Percentiles rank a stretch among this genome's conserved stretches.
Evolutionary conservation across 352 stramenopile species (phyloP).

Genomic region (Phytopythium ostracodes): DNA sequence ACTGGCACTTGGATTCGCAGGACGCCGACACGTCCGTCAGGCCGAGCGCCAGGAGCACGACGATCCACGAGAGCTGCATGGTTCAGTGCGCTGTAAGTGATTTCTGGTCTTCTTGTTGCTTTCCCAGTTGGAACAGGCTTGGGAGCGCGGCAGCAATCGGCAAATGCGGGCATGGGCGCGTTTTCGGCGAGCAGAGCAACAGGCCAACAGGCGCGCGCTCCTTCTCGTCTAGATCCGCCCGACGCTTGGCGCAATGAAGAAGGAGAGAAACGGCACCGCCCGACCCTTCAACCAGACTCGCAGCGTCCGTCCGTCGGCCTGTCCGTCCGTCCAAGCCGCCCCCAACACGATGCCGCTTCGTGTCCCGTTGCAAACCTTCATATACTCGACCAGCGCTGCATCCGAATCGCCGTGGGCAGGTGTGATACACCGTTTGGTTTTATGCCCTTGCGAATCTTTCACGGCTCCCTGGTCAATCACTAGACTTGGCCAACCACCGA

Average conservation of each 20-base stretch:
- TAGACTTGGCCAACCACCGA: background rate
- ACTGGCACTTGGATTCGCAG: constrained; percentile 33
- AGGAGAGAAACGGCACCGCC: background rate
- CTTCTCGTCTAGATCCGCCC: background rate
- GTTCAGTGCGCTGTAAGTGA: too few species aligned
- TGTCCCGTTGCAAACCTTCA: background rate
- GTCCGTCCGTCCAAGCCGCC: background rate
- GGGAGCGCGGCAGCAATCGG: constrained; percentile 2
- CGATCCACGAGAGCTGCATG: constrained; percentile 30
- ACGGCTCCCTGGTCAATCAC: background rate
- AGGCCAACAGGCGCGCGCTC: too few species aligned
- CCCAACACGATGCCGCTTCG: background rate
- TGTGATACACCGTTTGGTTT: too few species aligned
- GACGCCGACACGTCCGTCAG: constrained; percentile 9
- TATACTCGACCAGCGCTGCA: background rate
- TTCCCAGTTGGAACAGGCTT: background rate
- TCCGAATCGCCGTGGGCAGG: background rate
- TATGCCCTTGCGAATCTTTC: background rate
- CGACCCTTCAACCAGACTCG: background rate
- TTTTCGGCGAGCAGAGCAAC: too few species aligned
- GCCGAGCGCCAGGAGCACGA: constrained; percentile 10
- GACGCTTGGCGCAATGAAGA: background rate
- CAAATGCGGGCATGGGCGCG: background rate
- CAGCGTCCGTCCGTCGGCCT: background rate
- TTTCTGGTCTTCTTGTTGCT: background rate